Base-by-base conservation (phyloP, 106 monocot species). In the Dendrobium officinale region DNA sequence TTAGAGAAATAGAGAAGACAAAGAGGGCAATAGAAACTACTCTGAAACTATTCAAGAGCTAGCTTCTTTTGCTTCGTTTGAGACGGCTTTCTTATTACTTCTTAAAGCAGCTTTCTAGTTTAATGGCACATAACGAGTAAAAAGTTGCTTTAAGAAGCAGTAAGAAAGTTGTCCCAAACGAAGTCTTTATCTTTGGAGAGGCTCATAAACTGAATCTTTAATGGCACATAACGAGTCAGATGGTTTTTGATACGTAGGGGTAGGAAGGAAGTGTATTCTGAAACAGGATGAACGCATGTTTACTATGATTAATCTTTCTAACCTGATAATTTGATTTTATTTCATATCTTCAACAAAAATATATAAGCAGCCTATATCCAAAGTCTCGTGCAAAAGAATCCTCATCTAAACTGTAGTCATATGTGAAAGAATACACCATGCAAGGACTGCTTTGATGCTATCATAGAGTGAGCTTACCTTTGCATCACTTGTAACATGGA, bases 401-500 rank as follows among this genome's bases (percentile, higher is more conserved):
- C n/a, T 58, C n/a, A 18, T 58, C 58, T 58, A 58, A n/a, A 58
- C 18, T 66, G 64, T 26, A 15, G n/a, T 26, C 6, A 66, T 66
- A 51, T 13, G 22, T 66, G 16, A 61, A 22, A 66, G 64, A 66
- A 22, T 9, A 10, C 26, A 66, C 9, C 24, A 26, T 24, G 64
- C 24, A 22, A 66, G 26, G 24, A 66, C 64, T 26, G 7, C 4
- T 67, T 67, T 27, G 27, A 67, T 27, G 67, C 29, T 33, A 70
- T 13, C 6, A 68, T 40, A 70, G 0, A 1, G 10, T 70, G 37
- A 37, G 13, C 70, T 70, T 70, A 95, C 95, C 90, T 87, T 85
- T 43, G 72, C 86, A 75, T 91, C 89, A 79, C 95, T 95, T 75
- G 89, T 89, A 79, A 89, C 87, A 77, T 92, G 95, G 31, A 75